A percentile compares a stretch with the other conserved stretches of the same genome.
Conservation (phyloP, 306 rosid species). For the Trifolium fragiferum region DNA sequence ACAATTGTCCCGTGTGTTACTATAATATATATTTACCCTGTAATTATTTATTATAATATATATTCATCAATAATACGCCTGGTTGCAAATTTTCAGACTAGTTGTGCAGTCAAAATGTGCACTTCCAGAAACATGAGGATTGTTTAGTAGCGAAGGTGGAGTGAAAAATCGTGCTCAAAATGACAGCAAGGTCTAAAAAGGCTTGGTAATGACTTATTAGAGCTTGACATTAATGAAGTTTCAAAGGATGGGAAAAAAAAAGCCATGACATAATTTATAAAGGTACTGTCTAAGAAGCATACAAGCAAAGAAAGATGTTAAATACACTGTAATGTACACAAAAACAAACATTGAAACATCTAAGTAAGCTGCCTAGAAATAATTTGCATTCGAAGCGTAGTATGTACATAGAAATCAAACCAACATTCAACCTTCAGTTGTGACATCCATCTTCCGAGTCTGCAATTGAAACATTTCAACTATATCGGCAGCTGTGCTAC, state of each 20-base stretch:
- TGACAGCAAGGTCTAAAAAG: neutral
- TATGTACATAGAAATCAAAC: constrained; percentile 16
- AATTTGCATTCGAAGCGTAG: constrained; percentile 26
- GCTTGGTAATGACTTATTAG: neutral
- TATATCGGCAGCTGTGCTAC: constrained; percentile 76
- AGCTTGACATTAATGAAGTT: too few species aligned
- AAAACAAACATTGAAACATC: constrained; percentile 1
- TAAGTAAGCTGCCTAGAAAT: constrained; percentile 18
- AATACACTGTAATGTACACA: constrained; percentile 8
- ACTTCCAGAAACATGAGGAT: neutral
- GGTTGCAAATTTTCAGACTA: neutral
- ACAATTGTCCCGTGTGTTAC: too few species aligned
- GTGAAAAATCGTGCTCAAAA: constrained; percentile 4
- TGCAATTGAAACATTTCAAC: constrained; percentile 81
- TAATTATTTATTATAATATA: too few species aligned
- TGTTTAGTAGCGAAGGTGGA: neutral
- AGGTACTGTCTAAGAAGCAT: neutral
- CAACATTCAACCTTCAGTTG: constrained; percentile 46
- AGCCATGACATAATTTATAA: neutral
- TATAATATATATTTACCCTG: too few species aligned
- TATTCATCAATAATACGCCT: too few species aligned
- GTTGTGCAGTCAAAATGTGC: neutral
- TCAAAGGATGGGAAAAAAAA: neutral
- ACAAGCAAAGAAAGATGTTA: constrained; percentile 13
- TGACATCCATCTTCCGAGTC: constrained; percentile 81